phyloP scores from a whole-genome alignment of 139 green algal genomes.

The Pycnococcus provasolii region DNA sequence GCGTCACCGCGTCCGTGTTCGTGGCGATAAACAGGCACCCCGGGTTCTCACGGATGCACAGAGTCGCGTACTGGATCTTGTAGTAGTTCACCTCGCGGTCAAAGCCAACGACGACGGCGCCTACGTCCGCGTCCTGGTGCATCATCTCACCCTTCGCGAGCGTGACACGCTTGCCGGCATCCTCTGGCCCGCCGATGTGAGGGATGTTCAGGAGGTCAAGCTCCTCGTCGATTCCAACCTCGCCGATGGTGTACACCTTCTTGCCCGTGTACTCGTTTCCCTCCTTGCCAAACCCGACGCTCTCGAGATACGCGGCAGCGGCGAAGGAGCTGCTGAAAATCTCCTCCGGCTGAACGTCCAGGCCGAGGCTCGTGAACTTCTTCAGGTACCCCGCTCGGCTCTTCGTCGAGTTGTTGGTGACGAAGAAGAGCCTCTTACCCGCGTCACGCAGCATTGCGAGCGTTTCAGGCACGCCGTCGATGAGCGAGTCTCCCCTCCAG shows the following conservation, averaged over 20 bases:
- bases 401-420: constrained; percentile 99
- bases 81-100: constrained; percentile 99
- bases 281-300: constrained; percentile 76
- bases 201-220: constrained; percentile 85
- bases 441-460: constrained; percentile 74
- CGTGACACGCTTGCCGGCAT: constrained; percentile 73
- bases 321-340: constrained; percentile 98
- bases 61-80: constrained; percentile 96
- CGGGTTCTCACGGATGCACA: constrained; percentile 96
- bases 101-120: constrained; percentile 93
- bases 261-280: constrained; percentile 85
- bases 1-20: constrained; percentile 94
- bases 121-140: constrained; percentile 81
- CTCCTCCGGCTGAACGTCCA: constrained; percentile 86
- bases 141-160: constrained; percentile 70
- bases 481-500: constrained; percentile 91
- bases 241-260: constrained; percentile 71
- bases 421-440: constrained; percentile 96
- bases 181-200: constrained; percentile 79
- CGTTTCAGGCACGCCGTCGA: constrained; percentile 92
- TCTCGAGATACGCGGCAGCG: constrained; percentile 90
- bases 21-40: constrained; percentile 97
- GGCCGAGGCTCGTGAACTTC: constrained; percentile 88
- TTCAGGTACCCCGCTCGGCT: constrained; percentile 64
- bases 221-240: constrained; percentile 88